Conservation (phyloP, 352 stramenopile species). For the Phytophthora ohioensis region DNA sequence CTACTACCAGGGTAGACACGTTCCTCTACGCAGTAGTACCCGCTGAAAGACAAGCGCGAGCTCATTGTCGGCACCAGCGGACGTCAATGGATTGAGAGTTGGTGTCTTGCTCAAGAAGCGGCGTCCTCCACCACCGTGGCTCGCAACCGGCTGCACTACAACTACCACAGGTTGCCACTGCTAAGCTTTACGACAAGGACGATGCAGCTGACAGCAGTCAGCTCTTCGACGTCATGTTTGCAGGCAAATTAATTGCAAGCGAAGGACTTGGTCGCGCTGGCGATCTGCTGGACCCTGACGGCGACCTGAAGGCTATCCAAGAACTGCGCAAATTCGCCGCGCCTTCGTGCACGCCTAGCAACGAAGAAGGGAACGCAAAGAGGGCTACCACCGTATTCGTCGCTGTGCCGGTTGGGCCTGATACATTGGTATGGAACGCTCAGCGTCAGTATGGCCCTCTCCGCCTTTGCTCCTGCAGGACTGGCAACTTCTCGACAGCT, state of each 20-base stretch:
- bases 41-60: constrained; percentile 44
- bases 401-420: constrained; percentile 56
- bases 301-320: constrained; percentile 64
- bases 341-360: background rate
- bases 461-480: constrained; percentile 51
- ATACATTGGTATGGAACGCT: constrained; percentile 64
- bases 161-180: constrained; percentile 42
- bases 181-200: constrained; percentile 33
- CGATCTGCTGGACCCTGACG: constrained; percentile 64
- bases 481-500: constrained; percentile 38
- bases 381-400: constrained; percentile 43
- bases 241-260: constrained; percentile 67
- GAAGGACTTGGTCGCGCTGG: constrained; percentile 78
- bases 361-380: background rate
- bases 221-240: constrained; percentile 46
- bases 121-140: constrained; percentile 49
- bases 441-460: constrained; percentile 62
- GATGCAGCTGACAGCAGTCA: constrained; percentile 1
- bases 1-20: constrained; percentile 87
- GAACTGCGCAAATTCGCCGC: constrained; percentile 37
- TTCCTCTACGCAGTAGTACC: constrained; percentile 34
- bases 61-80: constrained; percentile 48
- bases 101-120: constrained; percentile 45
- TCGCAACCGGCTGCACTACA: constrained; percentile 47
- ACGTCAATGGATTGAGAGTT: constrained; percentile 26